Conservation (phyloP, 352 stramenopile species). For the Pythium coloratum region DNA sequence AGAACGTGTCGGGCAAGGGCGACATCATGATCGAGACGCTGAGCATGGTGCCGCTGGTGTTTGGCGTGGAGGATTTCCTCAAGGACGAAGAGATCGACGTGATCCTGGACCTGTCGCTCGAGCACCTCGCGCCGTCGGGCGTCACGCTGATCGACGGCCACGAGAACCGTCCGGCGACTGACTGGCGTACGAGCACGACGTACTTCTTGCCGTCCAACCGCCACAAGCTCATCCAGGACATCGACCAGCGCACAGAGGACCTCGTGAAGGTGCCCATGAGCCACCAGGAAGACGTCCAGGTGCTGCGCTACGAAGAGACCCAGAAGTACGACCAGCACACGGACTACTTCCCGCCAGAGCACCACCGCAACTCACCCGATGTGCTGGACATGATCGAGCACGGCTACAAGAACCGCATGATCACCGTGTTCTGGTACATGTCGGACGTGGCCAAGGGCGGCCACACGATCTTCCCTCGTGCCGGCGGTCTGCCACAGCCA, state of each 20-base stretch:
- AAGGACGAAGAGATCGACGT: slow-evolving; percentile 76
- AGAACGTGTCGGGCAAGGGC: slow-evolving; percentile 30
- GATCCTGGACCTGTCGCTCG: slow-evolving; percentile 65
- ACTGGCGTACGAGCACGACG: slow-evolving; percentile 79
- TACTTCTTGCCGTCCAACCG: slow-evolving; percentile 63
- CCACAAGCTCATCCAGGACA: slow-evolving; percentile 44
- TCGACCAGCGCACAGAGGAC: slow-evolving; percentile 66
- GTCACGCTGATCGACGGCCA: slow-evolving; percentile 67
- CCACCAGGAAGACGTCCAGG: slow-evolving; percentile 75
- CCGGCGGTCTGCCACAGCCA: slow-evolving; percentile 45
- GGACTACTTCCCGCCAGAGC: slow-evolving; percentile 62
- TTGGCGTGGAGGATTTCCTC: slow-evolving; percentile 72
- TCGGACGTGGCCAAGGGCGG: slow-evolving; percentile 70
- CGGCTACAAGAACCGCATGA: slow-evolving; percentile 83
- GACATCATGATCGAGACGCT: slow-evolving; percentile 36
- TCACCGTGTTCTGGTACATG: slow-evolving; percentile 89
- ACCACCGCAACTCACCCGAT: slow-evolving; percentile 47
- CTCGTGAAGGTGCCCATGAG: slow-evolving; percentile 60
- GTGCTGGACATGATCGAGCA: slow-evolving; percentile 62
- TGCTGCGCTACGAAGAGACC: slow-evolving; percentile 71
- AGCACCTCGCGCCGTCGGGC: slow-evolving; percentile 57
- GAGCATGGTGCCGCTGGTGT: slow-evolving; percentile 54
- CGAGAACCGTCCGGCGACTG: slow-evolving; percentile 56
- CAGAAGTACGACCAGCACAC: slow-evolving; percentile 81
- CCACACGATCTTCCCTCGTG: slow-evolving; percentile 72